Conservation (phyloP, 2,329 filamentous ascomycete species). For the Curvularia lunata region DNA sequence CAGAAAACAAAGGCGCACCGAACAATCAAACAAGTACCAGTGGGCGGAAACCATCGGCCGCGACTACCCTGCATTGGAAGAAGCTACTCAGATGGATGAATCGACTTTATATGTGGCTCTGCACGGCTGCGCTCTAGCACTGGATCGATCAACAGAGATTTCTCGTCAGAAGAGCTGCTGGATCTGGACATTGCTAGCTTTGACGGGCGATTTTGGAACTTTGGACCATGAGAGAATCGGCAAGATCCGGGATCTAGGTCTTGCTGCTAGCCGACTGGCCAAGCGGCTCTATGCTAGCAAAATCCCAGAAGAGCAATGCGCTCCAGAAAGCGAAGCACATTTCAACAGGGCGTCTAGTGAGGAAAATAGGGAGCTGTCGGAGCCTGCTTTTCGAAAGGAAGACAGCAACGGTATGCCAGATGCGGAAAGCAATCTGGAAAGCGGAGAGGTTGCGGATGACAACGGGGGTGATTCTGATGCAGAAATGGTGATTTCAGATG, state of each 20-base stretch:
- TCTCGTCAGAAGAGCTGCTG: conserved; percentile 75
- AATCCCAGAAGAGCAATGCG: not conserved
- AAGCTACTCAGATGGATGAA: conserved; percentile 64
- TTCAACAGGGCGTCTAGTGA: conserved; percentile 2
- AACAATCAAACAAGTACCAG: conserved; percentile 46
- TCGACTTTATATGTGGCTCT: conserved; percentile 70
- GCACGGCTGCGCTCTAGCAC: conserved; percentile 65
- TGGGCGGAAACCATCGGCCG: conserved; percentile 41
- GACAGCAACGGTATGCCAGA: not conserved
- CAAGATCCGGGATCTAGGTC: conserved; percentile 78
- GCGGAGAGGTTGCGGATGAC: conserved; percentile 1
- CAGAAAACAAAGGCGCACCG: not conserved
- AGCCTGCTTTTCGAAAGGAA: not conserved
- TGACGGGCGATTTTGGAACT: conserved; percentile 75
- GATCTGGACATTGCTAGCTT: conserved; percentile 83
- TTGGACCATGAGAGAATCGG: conserved; percentile 77
- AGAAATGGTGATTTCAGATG: conserved; percentile 33
- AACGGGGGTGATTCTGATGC: conserved; percentile 18
- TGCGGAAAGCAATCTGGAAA: not conserved
- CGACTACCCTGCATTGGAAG: conserved; percentile 54
- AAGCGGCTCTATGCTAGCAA: conserved; percentile 34
- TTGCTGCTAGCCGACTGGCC: conserved; percentile 70
- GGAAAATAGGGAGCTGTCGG: not conserved
- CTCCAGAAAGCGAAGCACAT: not conserved
- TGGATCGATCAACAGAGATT: conserved; percentile 65